These are phyloP conservation scores for Tephrocybe sp. DNA, from an alignment of 768 basidiomycete genomes.

Conservation along the genomic window DNA sequence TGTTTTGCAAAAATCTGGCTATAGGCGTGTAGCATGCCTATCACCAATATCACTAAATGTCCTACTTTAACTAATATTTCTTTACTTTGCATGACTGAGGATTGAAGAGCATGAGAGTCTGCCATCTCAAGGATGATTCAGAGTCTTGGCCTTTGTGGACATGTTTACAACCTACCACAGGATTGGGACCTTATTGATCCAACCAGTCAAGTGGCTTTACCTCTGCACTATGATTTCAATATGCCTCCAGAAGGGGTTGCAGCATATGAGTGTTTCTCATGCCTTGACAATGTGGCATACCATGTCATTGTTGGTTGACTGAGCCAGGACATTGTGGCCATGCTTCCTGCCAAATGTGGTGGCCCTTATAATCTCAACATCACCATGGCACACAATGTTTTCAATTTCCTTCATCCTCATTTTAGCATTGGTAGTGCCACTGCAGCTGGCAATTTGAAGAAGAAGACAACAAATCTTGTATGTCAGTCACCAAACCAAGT, in stretches of 20 bases:
- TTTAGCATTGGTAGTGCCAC: conserved; percentile 3
- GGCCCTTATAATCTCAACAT: not conserved
- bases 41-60: too few relatives aligned
- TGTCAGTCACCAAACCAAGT: not conserved
- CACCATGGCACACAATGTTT: not conserved
- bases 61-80: too few relatives aligned
- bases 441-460: not conserved
- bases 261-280: not conserved
- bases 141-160: too few relatives aligned
- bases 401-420: not conserved
- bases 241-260: not conserved
- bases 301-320: not conserved
- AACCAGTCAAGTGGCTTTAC: not conserved
- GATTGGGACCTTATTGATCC: too few relatives aligned
- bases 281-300: not conserved
- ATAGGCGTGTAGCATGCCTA: too few relatives aligned
- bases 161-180: too few relatives aligned
- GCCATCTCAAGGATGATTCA: too few relatives aligned
- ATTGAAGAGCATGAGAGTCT: too few relatives aligned
- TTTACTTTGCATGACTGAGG: too few relatives aligned
- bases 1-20: too few relatives aligned
- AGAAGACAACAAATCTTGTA: not conserved
- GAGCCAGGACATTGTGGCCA: not conserved
- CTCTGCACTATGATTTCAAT: not conserved
- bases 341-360: not conserved